Conservation (phyloP, 495 filamentous ascomycete genomes). For the Hapsidospora chrysogenum region DNA sequence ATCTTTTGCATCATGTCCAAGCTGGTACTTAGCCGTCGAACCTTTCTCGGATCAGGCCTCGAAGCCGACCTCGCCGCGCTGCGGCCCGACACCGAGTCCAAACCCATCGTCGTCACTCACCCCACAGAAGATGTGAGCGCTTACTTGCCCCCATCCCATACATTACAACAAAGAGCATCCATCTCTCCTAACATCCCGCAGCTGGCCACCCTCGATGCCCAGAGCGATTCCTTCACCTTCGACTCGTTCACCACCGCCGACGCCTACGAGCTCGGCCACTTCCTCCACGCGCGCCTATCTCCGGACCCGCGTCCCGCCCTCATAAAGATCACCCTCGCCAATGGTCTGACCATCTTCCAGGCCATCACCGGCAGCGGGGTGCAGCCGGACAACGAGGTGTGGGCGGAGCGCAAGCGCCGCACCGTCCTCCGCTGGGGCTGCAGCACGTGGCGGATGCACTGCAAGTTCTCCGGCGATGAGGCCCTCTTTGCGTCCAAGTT, state of each 20-base stretch:
- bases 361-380: slow-evolving; percentile 34
- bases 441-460: slow-evolving; percentile 48
- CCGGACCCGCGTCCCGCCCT: slow-evolving; percentile 27
- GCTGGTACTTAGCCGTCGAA: too few species aligned
- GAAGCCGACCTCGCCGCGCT: too few species aligned
- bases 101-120: too few species aligned
- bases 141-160: too few species aligned
- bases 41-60: too few species aligned
- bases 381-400: slow-evolving; percentile 43
- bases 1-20: too few species aligned
- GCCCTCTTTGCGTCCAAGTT: slow-evolving; percentile 5
- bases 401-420: slow-evolving; percentile 40
- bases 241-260: slow-evolving; percentile 44
- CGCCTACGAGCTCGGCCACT: slow-evolving; percentile 48
- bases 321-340: slow-evolving; percentile 48
- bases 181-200: background rate
- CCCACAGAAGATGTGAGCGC: too few species aligned
- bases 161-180: too few species aligned
- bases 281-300: slow-evolving; percentile 43
- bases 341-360: slow-evolving; percentile 33
- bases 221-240: slow-evolving; percentile 27
- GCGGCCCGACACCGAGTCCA: too few species aligned
- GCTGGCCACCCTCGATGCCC: background rate
- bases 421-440: slow-evolving; percentile 52
- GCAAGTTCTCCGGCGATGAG: slow-evolving; percentile 42